phyloP scores from a whole-genome alignment of 306 rosid species.

The Vicia sativa region DNA sequence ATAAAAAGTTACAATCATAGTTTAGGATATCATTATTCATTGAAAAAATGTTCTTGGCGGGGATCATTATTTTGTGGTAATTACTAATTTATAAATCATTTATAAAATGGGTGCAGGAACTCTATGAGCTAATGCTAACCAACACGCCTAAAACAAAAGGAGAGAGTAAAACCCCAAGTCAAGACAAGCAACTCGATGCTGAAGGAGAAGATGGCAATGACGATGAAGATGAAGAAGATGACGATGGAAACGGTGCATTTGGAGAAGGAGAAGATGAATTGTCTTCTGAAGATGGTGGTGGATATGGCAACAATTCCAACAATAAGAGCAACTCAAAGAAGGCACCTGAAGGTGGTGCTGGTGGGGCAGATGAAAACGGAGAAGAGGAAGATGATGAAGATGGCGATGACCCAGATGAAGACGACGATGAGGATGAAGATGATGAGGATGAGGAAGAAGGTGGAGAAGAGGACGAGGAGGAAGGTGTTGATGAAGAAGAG shows the following conservation, averaged over 20 bases:
- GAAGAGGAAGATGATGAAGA: slow-evolving; percentile 70
- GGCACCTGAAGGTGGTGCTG: slow-evolving; percentile 63
- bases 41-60: not conserved
- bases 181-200: slow-evolving; percentile 56
- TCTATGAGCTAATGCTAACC: slow-evolving; percentile 35
- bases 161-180: slow-evolving; percentile 41
- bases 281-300: slow-evolving; percentile 82
- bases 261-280: slow-evolving; percentile 81
- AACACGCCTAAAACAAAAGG: slow-evolving; percentile 42
- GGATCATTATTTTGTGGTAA: not conserved
- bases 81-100: not conserved
- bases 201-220: slow-evolving; percentile 66
- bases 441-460: slow-evolving; percentile 48
- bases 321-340: slow-evolving; percentile 72
- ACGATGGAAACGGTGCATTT: slow-evolving; percentile 61
- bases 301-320: slow-evolving; percentile 60
- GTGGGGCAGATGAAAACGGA: slow-evolving; percentile 67
- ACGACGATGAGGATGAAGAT: slow-evolving; percentile 36
- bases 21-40: not conserved
- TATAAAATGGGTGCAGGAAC: slow-evolving; percentile 53
- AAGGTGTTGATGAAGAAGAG: slow-evolving; percentile 53
- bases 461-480: slow-evolving; percentile 58
- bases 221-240: slow-evolving; percentile 57
- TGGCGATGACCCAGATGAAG: slow-evolving; percentile 49
- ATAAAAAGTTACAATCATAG: too few relatives aligned